Base-by-base conservation (phyloP, 2,329 filamentous ascomycete genomes). In the Chrysoporthe deuterocubensis region DNA sequence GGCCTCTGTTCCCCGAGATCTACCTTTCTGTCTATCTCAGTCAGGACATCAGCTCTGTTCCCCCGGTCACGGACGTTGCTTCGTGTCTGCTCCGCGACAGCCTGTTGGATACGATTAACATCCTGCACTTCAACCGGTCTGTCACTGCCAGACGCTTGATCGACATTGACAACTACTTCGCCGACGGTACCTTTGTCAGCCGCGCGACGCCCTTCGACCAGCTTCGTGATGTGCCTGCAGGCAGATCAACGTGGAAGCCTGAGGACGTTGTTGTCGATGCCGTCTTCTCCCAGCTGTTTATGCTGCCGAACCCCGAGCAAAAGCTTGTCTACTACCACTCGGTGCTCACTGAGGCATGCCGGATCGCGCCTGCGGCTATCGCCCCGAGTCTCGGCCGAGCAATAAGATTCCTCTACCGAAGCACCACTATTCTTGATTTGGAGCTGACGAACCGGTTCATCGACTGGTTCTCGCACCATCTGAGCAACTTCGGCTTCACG, bases 401-500 rank as follows among this genome's bases (percentile, higher is more conserved):
- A 11, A 99, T 99, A 74, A 89, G 96, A 65, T 97, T 91, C 75
- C 83, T 97, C 70, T 99, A 97, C 82, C 89, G 92, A 71, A 94
- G 91, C 76, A 83, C 92, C 11, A 90, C 93, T 68, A 87, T 86
- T 2, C 89, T 98, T 83, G 96, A 99, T 75, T 83, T 97, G 60
- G 94, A 98, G 79, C 82, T 99, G 56, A 87, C 84, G 66, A 91
- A 94, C 75, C 89, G 96, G 37, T 98, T 98, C 80, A 84, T 97
- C 76, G 95, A 98, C 78, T 99, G 96, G 96, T 99, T 99, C 76
- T 88, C 95, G 21, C 96, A 99, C 78, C 96, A 99, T 81, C 82
- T 99, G 72, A 97, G 94, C 81, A 99, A 99, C 81, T 99, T 99
- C 77, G 96, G 97, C 64, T 99, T 98, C 78, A 96, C 96, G 11